Percentiles rank a stretch among this genome's conserved stretches.
These are phyloP conservation scores for Aspergillus phoenicis DNA, from an alignment of 2,329 filamentous ascomycete species.

Conservation along the genomic window DNA sequence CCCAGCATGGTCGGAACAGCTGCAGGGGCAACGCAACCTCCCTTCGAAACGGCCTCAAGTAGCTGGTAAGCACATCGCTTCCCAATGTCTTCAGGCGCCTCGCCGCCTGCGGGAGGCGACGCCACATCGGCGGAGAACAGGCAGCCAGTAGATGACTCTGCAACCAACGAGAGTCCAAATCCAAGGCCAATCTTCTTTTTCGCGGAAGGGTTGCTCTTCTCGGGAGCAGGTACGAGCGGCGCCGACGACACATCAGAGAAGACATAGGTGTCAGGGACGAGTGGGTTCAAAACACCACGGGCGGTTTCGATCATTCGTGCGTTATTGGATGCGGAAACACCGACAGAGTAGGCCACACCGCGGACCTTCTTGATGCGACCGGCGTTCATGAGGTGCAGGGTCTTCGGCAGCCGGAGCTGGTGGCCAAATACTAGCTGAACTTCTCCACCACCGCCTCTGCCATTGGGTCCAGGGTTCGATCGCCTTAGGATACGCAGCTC, in stretches of 20 bases:
- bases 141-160: conserved; percentile 84
- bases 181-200: conserved; percentile 75
- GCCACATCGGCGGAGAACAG: conserved; percentile 85
- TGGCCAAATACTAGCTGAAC: conserved; percentile 94
- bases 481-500: conserved; percentile 80
- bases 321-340: conserved; percentile 90
- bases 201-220: conserved; percentile 62
- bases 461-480: conserved; percentile 74
- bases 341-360: conserved; percentile 90
- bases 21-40: conserved; percentile 75
- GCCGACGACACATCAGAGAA: conserved; percentile 69
- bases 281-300: conserved; percentile 79
- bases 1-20: conserved; percentile 76
- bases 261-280: conserved; percentile 88
- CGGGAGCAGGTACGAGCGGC: conserved; percentile 66
- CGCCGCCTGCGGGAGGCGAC: conserved; percentile 73
- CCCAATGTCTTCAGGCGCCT: conserved; percentile 87
- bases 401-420: conserved; percentile 91
- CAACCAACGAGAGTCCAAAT: conserved; percentile 87
- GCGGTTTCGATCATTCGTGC: conserved; percentile 92
- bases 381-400: conserved; percentile 80
- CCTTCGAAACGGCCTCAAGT: conserved; percentile 77
- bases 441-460: conserved; percentile 80
- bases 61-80: conserved; percentile 86
- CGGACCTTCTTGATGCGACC: conserved; percentile 85